These are phyloP conservation scores for Globisporangium okanoganense DNA, from an alignment of 352 stramenopile genomes.

Conservation along the genomic window DNA sequence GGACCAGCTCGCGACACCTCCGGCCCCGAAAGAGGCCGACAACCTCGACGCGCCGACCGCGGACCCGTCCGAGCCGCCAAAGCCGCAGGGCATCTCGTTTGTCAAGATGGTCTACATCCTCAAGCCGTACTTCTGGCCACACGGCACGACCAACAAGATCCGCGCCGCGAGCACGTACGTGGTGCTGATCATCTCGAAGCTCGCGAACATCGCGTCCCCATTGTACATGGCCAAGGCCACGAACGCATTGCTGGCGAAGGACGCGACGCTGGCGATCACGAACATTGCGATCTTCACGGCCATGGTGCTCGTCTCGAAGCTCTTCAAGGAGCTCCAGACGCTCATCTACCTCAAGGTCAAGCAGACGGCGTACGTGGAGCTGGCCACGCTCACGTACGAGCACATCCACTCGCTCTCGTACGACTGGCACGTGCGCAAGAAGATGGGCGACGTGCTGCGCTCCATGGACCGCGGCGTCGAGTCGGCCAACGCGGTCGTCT, in stretches of 20 bases:
- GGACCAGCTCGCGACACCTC: conserved; percentile 41
- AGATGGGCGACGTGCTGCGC: conserved; percentile 95
- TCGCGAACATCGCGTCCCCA: conserved; percentile 88
- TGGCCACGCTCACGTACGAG: conserved; percentile 94
- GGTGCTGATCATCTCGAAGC: conserved; percentile 91
- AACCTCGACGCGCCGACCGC: conserved; percentile 20
- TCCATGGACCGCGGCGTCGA: conserved; percentile 91
- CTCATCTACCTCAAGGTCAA: conserved; percentile 95
- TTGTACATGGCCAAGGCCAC: conserved; percentile 93
- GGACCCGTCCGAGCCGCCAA: conserved; percentile 22
- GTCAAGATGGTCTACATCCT: conserved; percentile 84
- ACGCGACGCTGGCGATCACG: conserved; percentile 43
- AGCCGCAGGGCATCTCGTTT: conserved; percentile 66
- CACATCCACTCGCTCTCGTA: conserved; percentile 96
- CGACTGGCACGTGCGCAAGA: conserved; percentile 98
- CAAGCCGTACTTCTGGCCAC: conserved; percentile 86
- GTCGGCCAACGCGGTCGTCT: conserved; percentile 94
- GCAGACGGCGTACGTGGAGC: conserved; percentile 97
- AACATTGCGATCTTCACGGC: conserved; percentile 74
- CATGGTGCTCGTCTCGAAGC: conserved; percentile 83
- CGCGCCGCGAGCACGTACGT: conserved; percentile 91
- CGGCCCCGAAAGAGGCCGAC: conserved; percentile 19
- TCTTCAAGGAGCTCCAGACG: conserved; percentile 95
- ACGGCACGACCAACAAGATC: conserved; percentile 63
- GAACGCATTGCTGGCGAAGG: conserved; percentile 82